Conservation (phyloP, 2,329 filamentous ascomycete species). For the Phialemoniopsis sp. region DNA sequence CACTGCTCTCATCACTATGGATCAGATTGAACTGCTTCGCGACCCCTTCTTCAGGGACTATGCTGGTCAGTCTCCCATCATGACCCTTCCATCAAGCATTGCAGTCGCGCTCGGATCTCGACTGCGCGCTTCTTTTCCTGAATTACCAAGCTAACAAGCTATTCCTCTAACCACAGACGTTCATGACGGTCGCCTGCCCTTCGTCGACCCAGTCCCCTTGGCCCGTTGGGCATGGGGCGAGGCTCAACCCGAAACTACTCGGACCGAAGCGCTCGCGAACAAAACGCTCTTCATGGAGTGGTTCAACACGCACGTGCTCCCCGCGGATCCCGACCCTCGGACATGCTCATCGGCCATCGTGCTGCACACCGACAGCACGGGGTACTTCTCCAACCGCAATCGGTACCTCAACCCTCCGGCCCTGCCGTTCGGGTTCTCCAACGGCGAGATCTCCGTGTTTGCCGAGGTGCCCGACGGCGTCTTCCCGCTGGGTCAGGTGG, state of each 20-base stretch:
- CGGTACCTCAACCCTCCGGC: conserved; percentile 32
- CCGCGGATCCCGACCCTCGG: conserved; percentile 26
- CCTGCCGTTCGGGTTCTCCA: conserved; percentile 40
- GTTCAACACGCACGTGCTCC: conserved; percentile 40
- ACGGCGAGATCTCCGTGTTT: conserved; percentile 24
- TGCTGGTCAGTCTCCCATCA: conserved; percentile 16
- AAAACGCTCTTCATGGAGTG: conserved; percentile 43
- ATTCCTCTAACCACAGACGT: no score
- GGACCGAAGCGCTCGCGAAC: conserved; percentile 36
- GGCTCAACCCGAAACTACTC: conserved; percentile 9
- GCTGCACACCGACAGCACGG: conserved; percentile 35
- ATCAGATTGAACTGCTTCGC: conserved; percentile 28
- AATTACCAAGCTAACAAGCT: no score
- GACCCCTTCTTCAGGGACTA: conserved; percentile 34
- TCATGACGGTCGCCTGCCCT: conserved; percentile 24
- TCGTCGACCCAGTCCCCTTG: conserved; percentile 29
- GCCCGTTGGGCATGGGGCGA: conserved; percentile 30
- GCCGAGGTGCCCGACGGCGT: conserved; percentile 34
- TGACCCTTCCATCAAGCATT: not conserved
- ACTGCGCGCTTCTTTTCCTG: no score
- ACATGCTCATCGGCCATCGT: conserved; percentile 43
- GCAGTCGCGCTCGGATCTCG: no score
- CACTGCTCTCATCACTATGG: conserved; percentile 27
- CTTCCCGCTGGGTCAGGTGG: conserved; percentile 35
- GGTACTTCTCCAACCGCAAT: conserved; percentile 21